Conservation (phyloP, 169 alveolate genomes). For the Plasmodium berghei region DNA sequence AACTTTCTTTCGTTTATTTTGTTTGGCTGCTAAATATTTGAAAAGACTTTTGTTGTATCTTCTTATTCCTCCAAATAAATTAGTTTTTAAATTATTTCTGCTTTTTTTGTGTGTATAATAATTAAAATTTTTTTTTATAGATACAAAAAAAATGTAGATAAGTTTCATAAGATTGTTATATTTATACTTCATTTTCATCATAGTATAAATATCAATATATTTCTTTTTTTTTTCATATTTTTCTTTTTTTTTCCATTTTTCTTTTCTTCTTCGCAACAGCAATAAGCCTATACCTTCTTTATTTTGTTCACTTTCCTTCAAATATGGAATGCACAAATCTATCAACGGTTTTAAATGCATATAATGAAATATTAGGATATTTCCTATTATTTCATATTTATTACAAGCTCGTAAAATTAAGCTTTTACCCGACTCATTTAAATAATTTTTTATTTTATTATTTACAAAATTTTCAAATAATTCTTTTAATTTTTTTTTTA, state of each 20-base stretch:
- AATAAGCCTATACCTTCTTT: no score
- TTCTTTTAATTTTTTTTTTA: conserved; percentile 24
- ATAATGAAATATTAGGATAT: conserved; percentile 41
- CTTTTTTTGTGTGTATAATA: no score
- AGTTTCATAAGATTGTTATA: no score
- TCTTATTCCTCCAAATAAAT: no score
- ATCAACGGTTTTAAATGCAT: conserved; percentile 15
- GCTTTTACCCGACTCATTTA: conserved; percentile 21
- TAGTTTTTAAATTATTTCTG: no score
- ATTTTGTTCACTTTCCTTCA: no score
- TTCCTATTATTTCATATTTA: conserved; percentile 59
- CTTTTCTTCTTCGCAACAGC: background rate
- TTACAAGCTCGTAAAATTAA: conserved; percentile 20
- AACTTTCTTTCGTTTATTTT: no score
- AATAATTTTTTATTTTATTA: conserved; percentile 22
- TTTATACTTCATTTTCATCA: background rate
- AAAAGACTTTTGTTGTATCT: no score
- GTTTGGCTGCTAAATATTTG: no score
- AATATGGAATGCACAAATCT: conserved; percentile 8
- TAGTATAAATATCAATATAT: background rate
- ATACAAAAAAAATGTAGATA: no score
- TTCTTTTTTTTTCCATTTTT: background rate
- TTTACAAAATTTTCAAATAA: conserved; percentile 26
- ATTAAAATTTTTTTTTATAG: no score
- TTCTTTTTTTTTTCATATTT: background rate